Evolutionary conservation across 352 stramenopile genomes (phyloP).

Genomic region (Blastocystis hominis): DNA sequence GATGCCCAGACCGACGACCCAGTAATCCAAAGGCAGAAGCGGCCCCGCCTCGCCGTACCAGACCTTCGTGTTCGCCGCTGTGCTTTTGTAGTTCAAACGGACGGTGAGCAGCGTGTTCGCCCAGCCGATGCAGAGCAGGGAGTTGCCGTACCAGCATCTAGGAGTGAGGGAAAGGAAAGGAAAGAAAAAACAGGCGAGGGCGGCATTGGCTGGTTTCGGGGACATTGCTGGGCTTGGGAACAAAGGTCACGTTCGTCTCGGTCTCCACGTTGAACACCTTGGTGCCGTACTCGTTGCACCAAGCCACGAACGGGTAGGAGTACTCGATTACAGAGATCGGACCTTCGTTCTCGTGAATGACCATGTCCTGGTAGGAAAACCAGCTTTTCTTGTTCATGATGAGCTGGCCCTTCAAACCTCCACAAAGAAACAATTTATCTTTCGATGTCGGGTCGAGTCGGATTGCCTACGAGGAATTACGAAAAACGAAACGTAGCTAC

Average conservation of each 20-base stretch:
- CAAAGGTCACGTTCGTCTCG: constrained; percentile 21
- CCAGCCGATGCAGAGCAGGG: constrained; percentile 1
- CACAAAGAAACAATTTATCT: constrained; percentile 31
- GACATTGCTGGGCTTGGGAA: constrained; percentile 5
- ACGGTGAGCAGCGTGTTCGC: background rate
- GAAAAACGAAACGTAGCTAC: background rate
- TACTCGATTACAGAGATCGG: constrained; percentile 14
- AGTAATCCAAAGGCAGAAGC: background rate
- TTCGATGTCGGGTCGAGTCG: constrained; percentile 13
- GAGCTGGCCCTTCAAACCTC: constrained; percentile 20
- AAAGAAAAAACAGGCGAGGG: background rate
- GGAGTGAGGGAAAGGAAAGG: background rate
- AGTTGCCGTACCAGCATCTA: constrained; percentile 39
- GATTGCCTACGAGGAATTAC: background rate
- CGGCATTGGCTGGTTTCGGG: background rate
- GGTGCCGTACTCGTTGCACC: constrained; percentile 41
- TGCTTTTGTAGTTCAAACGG: background rate
- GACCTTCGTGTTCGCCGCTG: background rate
- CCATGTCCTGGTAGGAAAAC: constrained; percentile 49
- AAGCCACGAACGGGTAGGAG: constrained; percentile 16
- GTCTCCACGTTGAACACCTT: constrained; percentile 34
- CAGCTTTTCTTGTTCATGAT: constrained; percentile 56
- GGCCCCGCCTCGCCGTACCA: constrained; percentile 11
- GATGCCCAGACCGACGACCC: background rate
- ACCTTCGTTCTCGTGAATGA: constrained; percentile 44